Base-by-base conservation (phyloP, 257 asterid genomes). In the Scutellaria galericulata region DNA sequence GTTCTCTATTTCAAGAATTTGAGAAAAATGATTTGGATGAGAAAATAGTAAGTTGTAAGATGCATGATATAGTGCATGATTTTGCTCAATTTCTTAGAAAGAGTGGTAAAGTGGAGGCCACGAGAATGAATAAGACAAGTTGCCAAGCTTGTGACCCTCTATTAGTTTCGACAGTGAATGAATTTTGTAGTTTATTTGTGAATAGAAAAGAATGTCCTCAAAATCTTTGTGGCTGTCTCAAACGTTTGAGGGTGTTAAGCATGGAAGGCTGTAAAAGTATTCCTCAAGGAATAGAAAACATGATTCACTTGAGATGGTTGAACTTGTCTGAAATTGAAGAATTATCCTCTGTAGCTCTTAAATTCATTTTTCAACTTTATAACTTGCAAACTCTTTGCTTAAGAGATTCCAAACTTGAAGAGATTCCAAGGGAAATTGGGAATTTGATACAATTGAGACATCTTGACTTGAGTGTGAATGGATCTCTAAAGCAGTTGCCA, bases 61-160 rank as follows among this genome's bases (percentile, higher is more conserved):
- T 77, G 65, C 74, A 77, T 24, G 77, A 66, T 12, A 58, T 48
- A n/a, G 65, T 74, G 6, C 76, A 67, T 53, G 82, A 78, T 54
- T 78, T 78, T 37, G 79, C 80, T 63, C 75, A 7, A 6, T 76
- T 41, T 52, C 58, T 70, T 18, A 54, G 39, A 12, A 66, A 39
- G 15, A 22, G 10, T 9, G 40, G 58, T 18, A 10, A 20, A 11
- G 48, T 31, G 22, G 64, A 31, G 52, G 15, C 35, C 2, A 5
- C n/a, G 2, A n/a, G 9, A 54, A 13, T 0, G 11, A 39, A 39
- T 18, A 39, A 15, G 15, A 44, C 14, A 27, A 51, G 9, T 37
- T 55, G 70, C 5, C 24, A 15, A 60, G 27, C 18, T 12, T 47
- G 70, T 39, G 13, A 56, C 41, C 65, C 35, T 12, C 2, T 0